Conservation (phyloP, 805 yeast species). For the Ogataea sp. region DNA sequence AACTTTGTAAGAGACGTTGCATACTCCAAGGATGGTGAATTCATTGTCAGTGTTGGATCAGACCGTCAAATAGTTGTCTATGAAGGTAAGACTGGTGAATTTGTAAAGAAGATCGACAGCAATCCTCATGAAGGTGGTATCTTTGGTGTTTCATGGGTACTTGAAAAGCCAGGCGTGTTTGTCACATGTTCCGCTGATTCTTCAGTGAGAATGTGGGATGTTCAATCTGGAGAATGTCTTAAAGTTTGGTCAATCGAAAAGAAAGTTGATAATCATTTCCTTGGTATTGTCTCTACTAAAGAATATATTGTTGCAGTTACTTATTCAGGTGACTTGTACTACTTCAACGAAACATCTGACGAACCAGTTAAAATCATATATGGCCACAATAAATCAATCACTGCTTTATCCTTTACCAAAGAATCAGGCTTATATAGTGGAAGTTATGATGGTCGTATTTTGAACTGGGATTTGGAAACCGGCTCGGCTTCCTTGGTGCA, state of each 20-base stretch:
- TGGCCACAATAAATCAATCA: constrained; percentile 83
- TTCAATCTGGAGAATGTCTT: constrained; percentile 31
- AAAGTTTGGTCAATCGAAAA: constrained; percentile 44
- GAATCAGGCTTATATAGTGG: constrained; percentile 42
- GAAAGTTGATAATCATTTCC: constrained; percentile 57
- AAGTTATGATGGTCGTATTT: constrained; percentile 72
- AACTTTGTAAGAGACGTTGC: constrained; percentile 76
- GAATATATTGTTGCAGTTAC: constrained; percentile 58
- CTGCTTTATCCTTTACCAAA: constrained; percentile 37
- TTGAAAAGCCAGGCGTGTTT: constrained; percentile 42
- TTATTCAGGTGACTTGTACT: constrained; percentile 62
- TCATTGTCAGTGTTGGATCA: constrained; percentile 73
- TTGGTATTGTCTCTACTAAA: constrained; percentile 68
- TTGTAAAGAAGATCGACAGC: constrained; percentile 39
- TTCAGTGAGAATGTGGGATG: constrained; percentile 58
- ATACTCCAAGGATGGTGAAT: constrained; percentile 75
- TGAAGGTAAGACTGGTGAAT: constrained; percentile 85
- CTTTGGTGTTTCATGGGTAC: constrained; percentile 67
- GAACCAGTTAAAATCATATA: constrained; percentile 34
- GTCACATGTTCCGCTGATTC: constrained; percentile 84
- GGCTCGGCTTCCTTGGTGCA: constrained; percentile 29
- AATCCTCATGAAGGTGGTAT: constrained; percentile 74
- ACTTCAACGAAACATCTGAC: constrained; percentile 35
- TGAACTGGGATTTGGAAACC: constrained; percentile 43
- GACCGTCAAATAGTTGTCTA: constrained; percentile 73